Percentiles rank a stretch among this genome's conserved stretches.
Evolutionary conservation across 2,329 filamentous ascomycete species (phyloP).

Genomic region (Arthrocladium fulminans): DNA sequence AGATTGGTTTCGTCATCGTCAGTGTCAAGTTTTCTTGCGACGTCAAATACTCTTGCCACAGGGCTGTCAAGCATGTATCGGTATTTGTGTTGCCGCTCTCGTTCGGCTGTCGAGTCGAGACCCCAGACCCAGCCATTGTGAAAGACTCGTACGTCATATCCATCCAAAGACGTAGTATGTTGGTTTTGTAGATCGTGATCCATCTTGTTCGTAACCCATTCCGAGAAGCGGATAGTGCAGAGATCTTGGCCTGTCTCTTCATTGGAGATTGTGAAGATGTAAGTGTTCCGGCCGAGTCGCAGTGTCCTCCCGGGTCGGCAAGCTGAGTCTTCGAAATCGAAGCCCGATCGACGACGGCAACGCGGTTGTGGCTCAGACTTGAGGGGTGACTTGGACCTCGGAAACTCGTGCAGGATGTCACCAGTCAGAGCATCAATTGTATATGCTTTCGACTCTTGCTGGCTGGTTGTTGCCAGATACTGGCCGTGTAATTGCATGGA

Average conservation of each 20-base stretch:
- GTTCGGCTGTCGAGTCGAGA: conserved; percentile 56
- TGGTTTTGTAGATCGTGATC: conserved; percentile 81
- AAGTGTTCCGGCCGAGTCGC: conserved; percentile 78
- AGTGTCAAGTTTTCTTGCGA: conserved; percentile 63
- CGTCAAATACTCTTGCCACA: conserved; percentile 80
- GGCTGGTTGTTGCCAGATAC: conserved; percentile 77
- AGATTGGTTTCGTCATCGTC: conserved; percentile 59
- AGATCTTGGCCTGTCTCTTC: conserved; percentile 63
- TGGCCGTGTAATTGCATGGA: conserved; percentile 55
- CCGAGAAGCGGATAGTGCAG: conserved; percentile 83
- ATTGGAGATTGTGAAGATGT: conserved; percentile 77
- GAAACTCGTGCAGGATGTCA: conserved; percentile 55
- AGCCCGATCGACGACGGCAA: conserved; percentile 60
- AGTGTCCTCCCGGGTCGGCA: conserved; percentile 74
- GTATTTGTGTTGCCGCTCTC: conserved; percentile 40
- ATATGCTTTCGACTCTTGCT: conserved; percentile 83
- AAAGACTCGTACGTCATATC: conserved; percentile 78
- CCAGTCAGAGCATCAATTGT: conserved; percentile 83
- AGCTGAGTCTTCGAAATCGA: conserved; percentile 54
- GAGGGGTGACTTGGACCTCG: conserved; percentile 14
- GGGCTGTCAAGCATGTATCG: conserved; percentile 63
- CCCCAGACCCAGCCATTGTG: conserved; percentile 79
- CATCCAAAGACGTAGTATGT: conserved; percentile 70
- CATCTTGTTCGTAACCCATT: conserved; percentile 88
- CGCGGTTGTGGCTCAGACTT: conserved; percentile 51